Evolutionary conservation across 2,329 filamentous ascomycete species (phyloP), one percentile per base, ranked within the genome.

Genomic region (Celoporthe dispersa): DNA sequence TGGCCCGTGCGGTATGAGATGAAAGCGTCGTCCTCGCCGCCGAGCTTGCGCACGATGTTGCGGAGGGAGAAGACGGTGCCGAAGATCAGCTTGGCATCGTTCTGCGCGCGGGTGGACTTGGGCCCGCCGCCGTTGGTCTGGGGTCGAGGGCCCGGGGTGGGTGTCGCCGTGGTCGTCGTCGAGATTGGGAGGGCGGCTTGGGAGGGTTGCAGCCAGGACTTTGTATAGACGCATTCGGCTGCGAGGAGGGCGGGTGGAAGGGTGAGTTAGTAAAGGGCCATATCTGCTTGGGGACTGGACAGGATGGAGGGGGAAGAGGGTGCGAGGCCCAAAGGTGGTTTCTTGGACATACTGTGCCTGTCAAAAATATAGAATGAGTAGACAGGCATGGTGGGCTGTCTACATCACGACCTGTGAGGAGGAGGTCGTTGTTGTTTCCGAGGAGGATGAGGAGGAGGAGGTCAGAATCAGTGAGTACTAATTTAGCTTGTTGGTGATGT

Each of bases 331-430:
- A 9, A 11, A n/a, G 1, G 44, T 7, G 11, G 44, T 48, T n/a
- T 48, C 44, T 22, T 57, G 53, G 66, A 44, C 88, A 79, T 87
- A 98, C 96, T 97, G 83, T 99, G 96, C 74, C 96, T 92, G 84
- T 99, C 96, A 80, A 99, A 99, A 79, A 99, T 98, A 86, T 97
- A 97, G 83, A 99, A 97, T 71, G 94, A 94, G 84, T 97, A 98
- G 81, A 98, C 92, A 72, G 92, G 91, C 96, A 99, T 98, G 78
- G 76, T 84, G 80, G 75, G 68, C 70, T 70, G 62, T 51, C 68
- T 71, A 68, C 69, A 71, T 68, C 61, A 70, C 70, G 68, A 68
- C 62, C 68, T n/a, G 8, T 48, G 44, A 60, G 64, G 44, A 60
- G 64, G 37, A 68, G 67, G 67, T 71, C 60, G 67, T 62, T 7